Conservation (phyloP, 2,329 filamentous ascomycete species). For the Ampelomyces quisqualis region DNA sequence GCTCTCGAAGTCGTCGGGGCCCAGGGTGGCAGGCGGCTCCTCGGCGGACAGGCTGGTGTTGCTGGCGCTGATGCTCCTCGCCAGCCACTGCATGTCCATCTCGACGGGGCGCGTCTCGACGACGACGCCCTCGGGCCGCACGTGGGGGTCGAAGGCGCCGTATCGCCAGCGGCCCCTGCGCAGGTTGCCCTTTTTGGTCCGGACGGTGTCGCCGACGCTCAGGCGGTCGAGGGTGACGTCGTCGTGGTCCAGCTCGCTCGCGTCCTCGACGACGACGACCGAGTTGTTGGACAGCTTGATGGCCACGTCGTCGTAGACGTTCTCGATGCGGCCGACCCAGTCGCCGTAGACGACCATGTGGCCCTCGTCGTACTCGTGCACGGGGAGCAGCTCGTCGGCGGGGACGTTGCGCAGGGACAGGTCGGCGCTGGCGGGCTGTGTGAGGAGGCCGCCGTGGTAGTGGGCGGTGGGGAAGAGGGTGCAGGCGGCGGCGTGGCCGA, state of each 20-base stretch:
- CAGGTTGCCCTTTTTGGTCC: conserved; percentile 55
- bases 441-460: conserved; percentile 28
- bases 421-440: conserved; percentile 29
- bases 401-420: conserved; percentile 46
- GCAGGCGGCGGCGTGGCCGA: conserved; percentile 51
- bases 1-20: conserved; percentile 47
- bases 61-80: conserved; percentile 43
- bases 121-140: conserved; percentile 54
- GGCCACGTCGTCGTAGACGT: conserved; percentile 52
- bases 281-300: conserved; percentile 55
- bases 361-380: conserved; percentile 51
- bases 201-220: conserved; percentile 52
- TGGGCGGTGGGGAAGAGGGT: conserved; percentile 43
- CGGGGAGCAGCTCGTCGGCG: conserved; percentile 49
- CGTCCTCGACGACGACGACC: conserved; percentile 55
- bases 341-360: conserved; percentile 57
- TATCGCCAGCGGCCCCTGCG: conserved; percentile 55
- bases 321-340: conserved; percentile 58
- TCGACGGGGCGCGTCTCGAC: conserved; percentile 51
- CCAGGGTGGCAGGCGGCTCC: conserved; percentile 38
- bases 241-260: conserved; percentile 45
- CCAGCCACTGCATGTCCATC: conserved; percentile 56
- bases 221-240: conserved; percentile 42
- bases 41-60: conserved; percentile 18
- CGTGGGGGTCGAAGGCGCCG: conserved; percentile 54